These are phyloP conservation scores for Periconia sp. DNA, from an alignment of 2,329 filamentous ascomycete species.

Conservation along the genomic window DNA sequence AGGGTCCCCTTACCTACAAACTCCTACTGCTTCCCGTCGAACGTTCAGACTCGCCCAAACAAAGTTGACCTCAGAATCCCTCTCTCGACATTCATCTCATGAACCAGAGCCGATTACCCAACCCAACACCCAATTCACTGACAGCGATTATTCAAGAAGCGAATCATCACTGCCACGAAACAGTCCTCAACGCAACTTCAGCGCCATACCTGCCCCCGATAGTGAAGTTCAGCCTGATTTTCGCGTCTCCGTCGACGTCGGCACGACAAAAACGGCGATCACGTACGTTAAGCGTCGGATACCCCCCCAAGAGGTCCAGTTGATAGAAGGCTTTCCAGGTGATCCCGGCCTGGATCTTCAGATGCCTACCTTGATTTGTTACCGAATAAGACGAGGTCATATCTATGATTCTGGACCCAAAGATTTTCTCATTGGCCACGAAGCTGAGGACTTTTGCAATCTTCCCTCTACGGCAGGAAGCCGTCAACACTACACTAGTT, in stretches of 20 bases:
- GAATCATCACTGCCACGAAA: too few relatives aligned
- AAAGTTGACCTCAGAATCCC: too few relatives aligned
- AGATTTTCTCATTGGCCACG: conserved; percentile 7
- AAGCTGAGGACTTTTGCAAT: conserved; percentile 1
- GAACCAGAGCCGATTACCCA: too few relatives aligned
- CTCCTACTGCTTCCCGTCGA: too few relatives aligned
- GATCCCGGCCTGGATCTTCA: conserved; percentile 5
- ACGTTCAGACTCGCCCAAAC: too few relatives aligned
- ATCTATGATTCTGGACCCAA: neutral
- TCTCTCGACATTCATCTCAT: too few relatives aligned
- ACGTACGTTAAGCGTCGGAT: conserved; percentile 8
- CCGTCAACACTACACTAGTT: neutral
- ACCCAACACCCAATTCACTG: too few relatives aligned
- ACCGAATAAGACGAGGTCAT: too few relatives aligned
- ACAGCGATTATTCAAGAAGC: too few relatives aligned
- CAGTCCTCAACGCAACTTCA: too few relatives aligned
- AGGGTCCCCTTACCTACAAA: too few relatives aligned
- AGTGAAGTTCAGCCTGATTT: conserved; percentile 4
- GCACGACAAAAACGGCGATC: conserved; percentile 16
- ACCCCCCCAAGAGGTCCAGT: neutral
- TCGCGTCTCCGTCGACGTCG: conserved; percentile 19
- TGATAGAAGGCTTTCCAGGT: conserved; percentile 13
- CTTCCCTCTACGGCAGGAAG: neutral
- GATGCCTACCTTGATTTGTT: conserved; percentile 16
- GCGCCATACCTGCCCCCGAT: too few relatives aligned